Percentiles rank a stretch among this genome's conserved stretches.
phyloP scores from a whole-genome alignment of 495 filamentous ascomycete genomes.

The Astrocystis sublimbata region DNA sequence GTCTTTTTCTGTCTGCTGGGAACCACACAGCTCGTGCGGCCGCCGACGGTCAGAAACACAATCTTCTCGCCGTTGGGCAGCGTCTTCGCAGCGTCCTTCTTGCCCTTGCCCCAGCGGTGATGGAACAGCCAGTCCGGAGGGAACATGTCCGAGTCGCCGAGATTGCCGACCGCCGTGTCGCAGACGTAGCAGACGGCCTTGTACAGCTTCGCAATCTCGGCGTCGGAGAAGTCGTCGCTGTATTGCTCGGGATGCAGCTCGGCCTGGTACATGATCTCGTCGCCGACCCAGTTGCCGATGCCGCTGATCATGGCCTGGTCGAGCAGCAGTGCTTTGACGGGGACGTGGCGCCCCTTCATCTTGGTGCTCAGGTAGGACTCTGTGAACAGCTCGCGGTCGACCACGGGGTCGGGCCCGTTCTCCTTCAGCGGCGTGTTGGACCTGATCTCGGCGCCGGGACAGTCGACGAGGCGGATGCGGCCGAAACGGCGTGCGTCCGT shows the following conservation, averaged over 20 bases:
- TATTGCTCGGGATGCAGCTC: slow-evolving; percentile 86
- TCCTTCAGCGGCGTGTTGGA: slow-evolving; percentile 76
- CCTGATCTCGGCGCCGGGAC: slow-evolving; percentile 69
- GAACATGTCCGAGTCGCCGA: slow-evolving; percentile 81
- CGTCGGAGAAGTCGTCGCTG: slow-evolving; percentile 74
- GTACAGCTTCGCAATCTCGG: slow-evolving; percentile 71
- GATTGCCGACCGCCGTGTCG: slow-evolving; percentile 69
- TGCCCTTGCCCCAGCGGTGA: slow-evolving; percentile 87
- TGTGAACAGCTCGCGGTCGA: slow-evolving; percentile 75
- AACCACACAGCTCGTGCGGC: slow-evolving; percentile 84
- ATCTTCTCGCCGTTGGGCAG: slow-evolving; percentile 85
- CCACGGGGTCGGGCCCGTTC: slow-evolving; percentile 90
- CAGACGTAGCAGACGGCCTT: slow-evolving; percentile 77
- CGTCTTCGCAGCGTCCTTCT: slow-evolving; percentile 64
- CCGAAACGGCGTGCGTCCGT: slow-evolving; percentile 76
- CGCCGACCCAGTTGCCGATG: slow-evolving; percentile 95
- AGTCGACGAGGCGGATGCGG: slow-evolving; percentile 80
- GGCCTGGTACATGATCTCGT: slow-evolving; percentile 67
- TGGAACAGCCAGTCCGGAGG: slow-evolving; percentile 91
- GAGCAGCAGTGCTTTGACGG: slow-evolving; percentile 81
- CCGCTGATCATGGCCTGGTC: slow-evolving; percentile 90
- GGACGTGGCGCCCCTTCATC: slow-evolving; percentile 71
- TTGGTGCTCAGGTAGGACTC: slow-evolving; percentile 69
- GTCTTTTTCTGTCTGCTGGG: slow-evolving; percentile 82
- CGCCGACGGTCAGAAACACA: slow-evolving; percentile 80